A percentile compares a stretch with the other conserved stretches of the same genome.
Evolutionary conservation across 2,329 filamentous ascomycete genomes (phyloP).

Genomic region (Calonectria pauciramosa): DNA sequence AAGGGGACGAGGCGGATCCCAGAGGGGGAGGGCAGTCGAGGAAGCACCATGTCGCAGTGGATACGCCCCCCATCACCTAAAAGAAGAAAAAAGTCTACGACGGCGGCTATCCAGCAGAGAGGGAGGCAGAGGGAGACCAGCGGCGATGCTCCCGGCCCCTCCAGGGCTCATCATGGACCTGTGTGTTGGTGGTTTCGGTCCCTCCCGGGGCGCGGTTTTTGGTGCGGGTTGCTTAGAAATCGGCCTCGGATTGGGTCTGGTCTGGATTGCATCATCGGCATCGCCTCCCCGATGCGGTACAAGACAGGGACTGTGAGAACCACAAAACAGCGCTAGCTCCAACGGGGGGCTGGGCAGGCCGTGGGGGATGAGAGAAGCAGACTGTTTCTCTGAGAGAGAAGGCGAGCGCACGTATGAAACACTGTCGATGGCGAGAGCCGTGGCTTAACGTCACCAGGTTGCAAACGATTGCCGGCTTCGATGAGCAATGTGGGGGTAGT

Average conservation of each 20-base stretch:
- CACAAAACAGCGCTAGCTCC: constrained; percentile 35
- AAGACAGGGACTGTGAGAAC: constrained; percentile 4
- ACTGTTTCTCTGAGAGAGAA: background rate
- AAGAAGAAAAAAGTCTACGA: background rate
- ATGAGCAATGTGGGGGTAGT: background rate
- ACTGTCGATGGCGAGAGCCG: background rate
- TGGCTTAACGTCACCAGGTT: background rate
- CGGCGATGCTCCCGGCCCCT: background rate
- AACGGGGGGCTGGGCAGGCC: constrained; percentile 25
- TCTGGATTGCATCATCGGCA: constrained; percentile 43
- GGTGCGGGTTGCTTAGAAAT: constrained; percentile 44
- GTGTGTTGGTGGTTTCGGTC: constrained; percentile 8
- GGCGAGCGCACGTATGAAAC: background rate
- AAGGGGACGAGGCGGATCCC: constrained; percentile 30
- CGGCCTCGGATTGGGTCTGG: constrained; percentile 40
- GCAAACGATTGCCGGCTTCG: background rate
- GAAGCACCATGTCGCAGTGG: constrained; percentile 19
- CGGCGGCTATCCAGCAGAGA: background rate
- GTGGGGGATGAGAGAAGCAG: constrained; percentile 14
- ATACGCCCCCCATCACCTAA: background rate
- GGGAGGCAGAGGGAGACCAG: background rate
- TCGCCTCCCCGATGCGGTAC: constrained; percentile 35
- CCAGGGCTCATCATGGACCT: background rate
- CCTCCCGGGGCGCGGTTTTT: constrained; percentile 5
- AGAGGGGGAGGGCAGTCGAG: constrained; percentile 16